Conservation (phyloP, 1,139 yeast genomes). For the Yamadazyma diospyri region DNA sequence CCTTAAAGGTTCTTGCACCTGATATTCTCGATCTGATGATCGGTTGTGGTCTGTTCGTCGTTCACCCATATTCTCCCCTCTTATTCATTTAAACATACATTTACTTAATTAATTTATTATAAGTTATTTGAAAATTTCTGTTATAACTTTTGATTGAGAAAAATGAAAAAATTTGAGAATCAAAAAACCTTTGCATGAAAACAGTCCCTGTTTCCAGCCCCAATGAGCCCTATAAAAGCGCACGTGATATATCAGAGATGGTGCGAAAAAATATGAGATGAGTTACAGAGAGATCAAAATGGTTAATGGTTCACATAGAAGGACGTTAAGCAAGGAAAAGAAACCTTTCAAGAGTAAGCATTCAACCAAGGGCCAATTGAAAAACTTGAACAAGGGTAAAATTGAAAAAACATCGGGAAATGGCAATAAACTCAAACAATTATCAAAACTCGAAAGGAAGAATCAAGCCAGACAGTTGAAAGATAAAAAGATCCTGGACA, state of each 20-base stretch:
- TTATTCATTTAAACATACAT: conserved; percentile 12
- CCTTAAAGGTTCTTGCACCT: too few relatives aligned
- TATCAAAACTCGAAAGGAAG: conserved; percentile 71
- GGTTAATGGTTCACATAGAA: conserved; percentile 56
- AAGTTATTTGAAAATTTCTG: conserved; percentile 3
- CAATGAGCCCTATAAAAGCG: conserved; percentile 10
- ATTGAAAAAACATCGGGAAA: conserved; percentile 60
- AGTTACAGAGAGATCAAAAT: conserved; percentile 11
- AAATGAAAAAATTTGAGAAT: conserved; percentile 11
- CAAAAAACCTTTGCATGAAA: conserved; percentile 1
- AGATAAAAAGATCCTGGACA: conserved; percentile 61
- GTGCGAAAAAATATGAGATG: conserved; percentile 11
- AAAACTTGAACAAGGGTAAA: conserved; percentile 79
- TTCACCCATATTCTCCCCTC: too few relatives aligned
- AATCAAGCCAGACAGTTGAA: conserved; percentile 78
- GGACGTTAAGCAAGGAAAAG: conserved; percentile 78
- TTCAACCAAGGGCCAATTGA: conserved; percentile 84
- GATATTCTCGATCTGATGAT: too few relatives aligned
- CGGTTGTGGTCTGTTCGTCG: too few relatives aligned
- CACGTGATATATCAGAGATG: too few relatives aligned
- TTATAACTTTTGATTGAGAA: conserved; percentile 10
- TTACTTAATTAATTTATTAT: conserved; percentile 10
- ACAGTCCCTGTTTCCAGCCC: conserved; percentile 1
- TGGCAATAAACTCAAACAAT: conserved; percentile 40
- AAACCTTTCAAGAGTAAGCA: conserved; percentile 90